Percentiles rank a stretch among this genome's conserved stretches.
These are phyloP conservation scores for Fomitopsis betulina DNA, from an alignment of 1,284 basidiomycete genomes.

Conservation along the genomic window DNA sequence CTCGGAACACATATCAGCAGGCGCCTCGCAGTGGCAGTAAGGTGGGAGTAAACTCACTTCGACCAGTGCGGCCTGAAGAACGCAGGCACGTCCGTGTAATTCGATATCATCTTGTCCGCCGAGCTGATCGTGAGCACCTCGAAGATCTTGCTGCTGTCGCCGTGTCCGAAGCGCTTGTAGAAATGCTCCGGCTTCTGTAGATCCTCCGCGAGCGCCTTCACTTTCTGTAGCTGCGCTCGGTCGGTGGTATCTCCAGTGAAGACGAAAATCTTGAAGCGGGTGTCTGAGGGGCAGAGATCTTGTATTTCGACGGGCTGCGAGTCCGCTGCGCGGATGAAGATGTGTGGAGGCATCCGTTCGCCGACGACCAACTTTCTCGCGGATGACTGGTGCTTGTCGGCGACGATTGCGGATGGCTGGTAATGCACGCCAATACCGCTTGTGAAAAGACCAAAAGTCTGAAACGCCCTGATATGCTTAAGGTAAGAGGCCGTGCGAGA, in stretches of 20 bases:
- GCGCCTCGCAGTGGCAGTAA: neutral
- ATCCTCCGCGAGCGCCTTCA: conserved; percentile 41
- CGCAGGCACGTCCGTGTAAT: conserved; percentile 46
- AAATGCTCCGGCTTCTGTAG: conserved; percentile 22
- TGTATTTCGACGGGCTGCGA: conserved; percentile 62
- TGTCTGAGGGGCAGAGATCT: conserved; percentile 62
- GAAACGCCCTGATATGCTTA: conserved; percentile 41
- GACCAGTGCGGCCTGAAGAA: conserved; percentile 62
- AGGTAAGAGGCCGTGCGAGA: neutral
- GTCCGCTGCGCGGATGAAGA: conserved; percentile 62
- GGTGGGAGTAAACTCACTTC: conserved; percentile 37
- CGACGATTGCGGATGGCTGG: conserved; percentile 46
- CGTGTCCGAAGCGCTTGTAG: conserved; percentile 7
- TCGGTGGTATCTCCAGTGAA: conserved; percentile 56
- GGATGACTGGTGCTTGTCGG: conserved; percentile 36
- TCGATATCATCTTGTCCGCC: conserved; percentile 41
- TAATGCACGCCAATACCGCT: conserved; percentile 69
- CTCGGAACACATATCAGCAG: conserved; percentile 10
- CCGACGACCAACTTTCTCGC: conserved; percentile 51
- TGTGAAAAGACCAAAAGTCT: conserved; percentile 53
- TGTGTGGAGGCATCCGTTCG: conserved; percentile 54
- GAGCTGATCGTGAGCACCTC: conserved; percentile 51
- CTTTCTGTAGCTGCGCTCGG: conserved; percentile 31
- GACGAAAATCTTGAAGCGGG: conserved; percentile 69
- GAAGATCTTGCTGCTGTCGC: conserved; percentile 31